Evolutionary conservation across 2,329 filamentous ascomycete genomes (phyloP).

Genomic region (Cladosporium sp.): DNA sequence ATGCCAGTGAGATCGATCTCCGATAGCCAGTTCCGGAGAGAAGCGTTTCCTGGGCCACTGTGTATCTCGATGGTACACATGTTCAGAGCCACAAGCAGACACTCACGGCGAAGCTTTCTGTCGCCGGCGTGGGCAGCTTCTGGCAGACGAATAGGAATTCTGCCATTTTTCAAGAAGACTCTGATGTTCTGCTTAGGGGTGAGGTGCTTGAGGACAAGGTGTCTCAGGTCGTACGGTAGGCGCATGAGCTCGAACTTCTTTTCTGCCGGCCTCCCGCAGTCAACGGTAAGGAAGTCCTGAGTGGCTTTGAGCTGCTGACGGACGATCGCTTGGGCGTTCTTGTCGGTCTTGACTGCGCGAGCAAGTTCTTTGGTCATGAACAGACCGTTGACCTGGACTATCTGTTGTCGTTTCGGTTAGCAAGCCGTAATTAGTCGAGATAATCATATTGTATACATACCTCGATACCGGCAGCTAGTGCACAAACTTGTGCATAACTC

Average conservation of each 20-base stretch:
- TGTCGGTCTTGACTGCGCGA: not conserved
- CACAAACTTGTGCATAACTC: slow-evolving; percentile 9
- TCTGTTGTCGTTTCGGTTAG: not conserved
- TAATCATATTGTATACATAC: not conserved
- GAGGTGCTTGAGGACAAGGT: slow-evolving; percentile 6
- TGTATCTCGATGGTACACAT: slow-evolving; percentile 10
- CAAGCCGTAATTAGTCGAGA: no score
- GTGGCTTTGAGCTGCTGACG: slow-evolving; percentile 4
- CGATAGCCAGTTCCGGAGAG: slow-evolving; percentile 13
- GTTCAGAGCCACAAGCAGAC: slow-evolving; percentile 5
- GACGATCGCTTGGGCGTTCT: not conserved
- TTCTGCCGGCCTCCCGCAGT: not conserved
- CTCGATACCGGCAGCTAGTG: slow-evolving; percentile 10
- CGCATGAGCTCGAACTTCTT: not conserved
- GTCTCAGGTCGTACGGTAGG: slow-evolving; percentile 8
- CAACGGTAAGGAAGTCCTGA: not conserved
- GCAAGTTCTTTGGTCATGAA: not conserved
- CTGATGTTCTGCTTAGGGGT: not conserved
- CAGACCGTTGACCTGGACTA: not conserved
- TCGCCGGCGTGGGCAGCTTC: slow-evolving; percentile 5
- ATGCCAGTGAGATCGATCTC: slow-evolving; percentile 1
- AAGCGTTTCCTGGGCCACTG: slow-evolving; percentile 6
- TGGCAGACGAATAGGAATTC: slow-evolving; percentile 1
- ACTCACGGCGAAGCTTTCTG: slow-evolving; percentile 6
- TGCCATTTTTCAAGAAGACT: not conserved